phyloP scores from a whole-genome alignment of 495 filamentous ascomycete species.

The Neurospora sp. region DNA sequence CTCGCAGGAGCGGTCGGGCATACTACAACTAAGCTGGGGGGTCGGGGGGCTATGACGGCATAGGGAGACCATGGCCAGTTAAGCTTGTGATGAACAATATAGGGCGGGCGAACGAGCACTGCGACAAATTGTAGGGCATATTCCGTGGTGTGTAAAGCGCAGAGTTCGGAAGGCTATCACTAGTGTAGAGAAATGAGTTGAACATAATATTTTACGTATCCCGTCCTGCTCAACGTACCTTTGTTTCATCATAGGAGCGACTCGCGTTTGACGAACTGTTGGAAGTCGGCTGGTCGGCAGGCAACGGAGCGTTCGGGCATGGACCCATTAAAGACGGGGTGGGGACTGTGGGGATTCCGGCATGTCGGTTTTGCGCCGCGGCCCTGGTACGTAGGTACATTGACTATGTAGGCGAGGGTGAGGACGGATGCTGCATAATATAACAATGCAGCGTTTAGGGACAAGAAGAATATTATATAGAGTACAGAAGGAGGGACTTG shows the following conservation, averaged over 20 bases:
- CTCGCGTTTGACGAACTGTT: background rate
- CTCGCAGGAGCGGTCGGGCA: conserved; percentile 24
- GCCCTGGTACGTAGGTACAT: background rate
- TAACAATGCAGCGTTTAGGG: background rate
- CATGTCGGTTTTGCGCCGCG: background rate
- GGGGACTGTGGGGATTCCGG: background rate
- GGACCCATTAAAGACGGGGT: background rate
- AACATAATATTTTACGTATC: background rate
- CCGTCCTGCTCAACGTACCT: background rate
- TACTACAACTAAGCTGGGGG: conserved; percentile 1
- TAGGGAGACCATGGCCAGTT: background rate
- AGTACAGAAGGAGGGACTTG: background rate
- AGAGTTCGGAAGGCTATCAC: background rate
- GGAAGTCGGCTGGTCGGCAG: background rate
- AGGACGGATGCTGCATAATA: background rate
- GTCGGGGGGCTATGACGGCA: background rate
- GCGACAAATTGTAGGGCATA: background rate
- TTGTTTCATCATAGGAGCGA: background rate
- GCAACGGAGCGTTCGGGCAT: background rate
- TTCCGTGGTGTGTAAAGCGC: background rate
- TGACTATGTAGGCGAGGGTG: background rate
- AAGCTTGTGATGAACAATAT: background rate
- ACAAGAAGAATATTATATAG: background rate
- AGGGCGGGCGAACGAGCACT: background rate
- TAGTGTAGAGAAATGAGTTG: background rate